Evolutionary conservation across 1,139 yeast genomes (phyloP), one percentile per base, ranked within the genome.

Genomic region (Hemisphaericaspora subhashii): DNA sequence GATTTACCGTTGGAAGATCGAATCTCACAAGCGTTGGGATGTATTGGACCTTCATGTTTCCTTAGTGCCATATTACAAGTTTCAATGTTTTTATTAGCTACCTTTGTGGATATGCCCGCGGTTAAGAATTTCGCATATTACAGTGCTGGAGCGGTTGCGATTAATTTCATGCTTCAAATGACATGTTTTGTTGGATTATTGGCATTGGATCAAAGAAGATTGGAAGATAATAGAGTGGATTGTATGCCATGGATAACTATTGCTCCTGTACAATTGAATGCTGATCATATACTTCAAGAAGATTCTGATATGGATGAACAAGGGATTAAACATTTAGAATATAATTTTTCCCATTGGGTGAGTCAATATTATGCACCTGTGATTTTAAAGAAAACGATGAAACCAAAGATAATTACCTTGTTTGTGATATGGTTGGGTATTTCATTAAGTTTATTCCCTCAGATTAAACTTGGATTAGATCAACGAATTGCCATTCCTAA

Each of bases 21-120:
- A 36, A 72, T 90, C 3, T 68, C 88, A 0, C 62, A 71, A 31
- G 77, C 95, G 0, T 66, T 90, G 43, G 79, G 82, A 1, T 72
- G 78, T 43, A 80, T 90, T 47, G 96, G 97, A 0, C 97, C 98
- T 0, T 86, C 95, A 15, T 88, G 95, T 45, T 58, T 87, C 17
- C 68, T 87, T 16, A 84, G 96, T 40, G 82, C 95, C 0, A 50
- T 81, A 0, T 77, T 92, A 38, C 97, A 92, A 53, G 72, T 83
- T 7, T 66, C 81, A 5, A 86, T 96, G 57, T 89, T 92, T 55
- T 63, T 81, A 8, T 66, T 92, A 33, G 96, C 96, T 0, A 73
- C 95, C 0, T 62, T 72, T 6, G 98, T 92, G 5, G 76, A 82
- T 13, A 92, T 90, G 97, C 98, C 98, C 3, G 98, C 98, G 0